Evolutionary conservation across 805 yeast genomes (phyloP).

Genomic region (Candida cerambycidarum): DNA sequence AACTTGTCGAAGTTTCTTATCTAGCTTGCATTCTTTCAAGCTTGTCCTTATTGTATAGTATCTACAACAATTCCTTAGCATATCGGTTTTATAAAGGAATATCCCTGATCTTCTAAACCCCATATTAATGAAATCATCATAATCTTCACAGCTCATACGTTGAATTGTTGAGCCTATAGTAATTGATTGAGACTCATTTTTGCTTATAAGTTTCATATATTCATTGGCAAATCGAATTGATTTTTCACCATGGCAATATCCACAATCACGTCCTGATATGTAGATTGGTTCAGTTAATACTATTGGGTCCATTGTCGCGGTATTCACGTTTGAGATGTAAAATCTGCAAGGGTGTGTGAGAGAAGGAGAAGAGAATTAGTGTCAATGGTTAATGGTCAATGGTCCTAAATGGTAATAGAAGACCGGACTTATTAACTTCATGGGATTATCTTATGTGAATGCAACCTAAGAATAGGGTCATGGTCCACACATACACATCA

Average conservation of each 20-base stretch:
- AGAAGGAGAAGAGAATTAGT: too few species aligned
- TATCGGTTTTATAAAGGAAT: constrained; percentile 64
- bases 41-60: constrained; percentile 74
- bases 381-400: too few species aligned
- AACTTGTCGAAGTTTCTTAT: constrained; percentile 66
- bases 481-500: too few species aligned
- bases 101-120: constrained; percentile 82
- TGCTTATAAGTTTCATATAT: constrained; percentile 18
- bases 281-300: constrained; percentile 47
- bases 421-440: too few species aligned
- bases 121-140: constrained; percentile 64
- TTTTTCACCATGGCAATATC: constrained; percentile 64
- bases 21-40: constrained; percentile 42
- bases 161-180: constrained; percentile 43
- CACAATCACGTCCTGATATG: constrained; percentile 53
- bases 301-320: constrained; percentile 5
- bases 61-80: constrained; percentile 73
- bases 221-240: constrained; percentile 38
- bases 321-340: too few species aligned
- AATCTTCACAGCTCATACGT: constrained; percentile 49
- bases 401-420: too few species aligned
- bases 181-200: constrained; percentile 18
- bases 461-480: too few species aligned
- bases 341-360: too few species aligned
- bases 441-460: too few species aligned